Evolutionary conservation across 1,139 yeast species (phyloP), one percentile per base, ranked within the genome.

Genomic region (Candida freyschussii): DNA sequence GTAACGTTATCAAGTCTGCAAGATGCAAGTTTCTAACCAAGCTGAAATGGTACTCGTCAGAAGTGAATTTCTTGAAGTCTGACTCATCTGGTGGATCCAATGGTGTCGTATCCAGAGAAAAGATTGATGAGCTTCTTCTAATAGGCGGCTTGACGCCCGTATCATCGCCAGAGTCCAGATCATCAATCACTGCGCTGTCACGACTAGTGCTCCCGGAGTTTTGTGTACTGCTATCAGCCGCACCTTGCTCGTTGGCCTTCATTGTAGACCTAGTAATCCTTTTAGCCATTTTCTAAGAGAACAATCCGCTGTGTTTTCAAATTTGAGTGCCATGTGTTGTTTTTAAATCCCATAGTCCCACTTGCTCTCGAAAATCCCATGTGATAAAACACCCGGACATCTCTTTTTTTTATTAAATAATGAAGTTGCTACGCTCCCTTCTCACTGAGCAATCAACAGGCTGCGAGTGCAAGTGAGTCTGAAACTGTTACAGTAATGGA

Each of bases 1-100:
- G 68, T 63, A 87, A 71, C 2, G 98, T 91, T 55, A 91, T 91
- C 62, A 79, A 86, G 58, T 91, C 98, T 3, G 98, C 98, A 78
- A 89, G 69, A 58, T 91, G 97, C 45, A 91, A 72, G 53, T 81
- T 81, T 54, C 94, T 68, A 37, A 82, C 59, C 67, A 82, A 70
- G 30, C 83, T 76, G 47, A 83, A 78, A 54, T 82, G 96, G 53
- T 94, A 73, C 34, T 72, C 70, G 57, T 87, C 96, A 32, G 77
- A 73, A 37, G 86, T 76, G 55, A 86, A 86, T 29, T 80, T 84
- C 43, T 72, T 69, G 50, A 84, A 81, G 55, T 85, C 96, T 24
- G 70, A 70, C 45, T 78, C 80, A 45, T 81, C 86, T 7, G 87
- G 87, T 37, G 81, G 72, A 28, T 53, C 67, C 32, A 52, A 55